Conservation (phyloP, 2,329 filamentous ascomycete species). For the Rhexocercosporidium sp. region DNA sequence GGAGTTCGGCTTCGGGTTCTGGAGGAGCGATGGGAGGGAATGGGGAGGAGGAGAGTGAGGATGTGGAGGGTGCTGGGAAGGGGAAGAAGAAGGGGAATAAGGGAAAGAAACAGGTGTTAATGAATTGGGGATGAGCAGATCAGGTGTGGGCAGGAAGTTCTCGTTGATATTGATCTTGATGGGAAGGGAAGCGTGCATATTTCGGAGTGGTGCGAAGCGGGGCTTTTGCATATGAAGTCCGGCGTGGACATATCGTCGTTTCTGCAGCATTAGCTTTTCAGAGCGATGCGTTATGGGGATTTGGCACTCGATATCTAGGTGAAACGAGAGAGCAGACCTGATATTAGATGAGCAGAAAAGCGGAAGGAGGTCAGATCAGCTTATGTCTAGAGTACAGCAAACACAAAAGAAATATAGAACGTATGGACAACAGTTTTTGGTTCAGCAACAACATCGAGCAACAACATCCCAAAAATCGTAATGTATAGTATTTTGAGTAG, state of each 20-base stretch:
- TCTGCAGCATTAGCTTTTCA: neutral
- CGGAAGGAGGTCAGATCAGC: neutral
- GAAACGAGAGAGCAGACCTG: neutral
- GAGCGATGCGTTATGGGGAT: neutral
- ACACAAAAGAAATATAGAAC: neutral
- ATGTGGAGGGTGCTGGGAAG: constrained; percentile 43
- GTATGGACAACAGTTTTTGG: neutral
- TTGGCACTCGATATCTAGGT: neutral
- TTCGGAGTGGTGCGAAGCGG: neutral
- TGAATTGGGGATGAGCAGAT: constrained; percentile 57
- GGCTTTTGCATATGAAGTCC: neutral
- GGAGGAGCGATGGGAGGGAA: constrained; percentile 43
- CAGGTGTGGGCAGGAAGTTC: no score
- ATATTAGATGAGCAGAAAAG: neutral
- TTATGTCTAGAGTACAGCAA: neutral
- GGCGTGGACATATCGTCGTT: neutral
- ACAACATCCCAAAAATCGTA: neutral
- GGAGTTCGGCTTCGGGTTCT: constrained; percentile 31
- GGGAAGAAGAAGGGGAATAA: constrained; percentile 63
- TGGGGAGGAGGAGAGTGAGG: constrained; percentile 52
- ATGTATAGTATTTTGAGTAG: neutral
- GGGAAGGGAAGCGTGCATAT: neutral
- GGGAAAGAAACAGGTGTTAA: constrained; percentile 65
- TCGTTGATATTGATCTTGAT: neutral
- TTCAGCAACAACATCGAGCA: neutral